Base-by-base conservation (phyloP, 2,329 filamentous ascomycete genomes). In the Coleophoma cylindrospora region DNA sequence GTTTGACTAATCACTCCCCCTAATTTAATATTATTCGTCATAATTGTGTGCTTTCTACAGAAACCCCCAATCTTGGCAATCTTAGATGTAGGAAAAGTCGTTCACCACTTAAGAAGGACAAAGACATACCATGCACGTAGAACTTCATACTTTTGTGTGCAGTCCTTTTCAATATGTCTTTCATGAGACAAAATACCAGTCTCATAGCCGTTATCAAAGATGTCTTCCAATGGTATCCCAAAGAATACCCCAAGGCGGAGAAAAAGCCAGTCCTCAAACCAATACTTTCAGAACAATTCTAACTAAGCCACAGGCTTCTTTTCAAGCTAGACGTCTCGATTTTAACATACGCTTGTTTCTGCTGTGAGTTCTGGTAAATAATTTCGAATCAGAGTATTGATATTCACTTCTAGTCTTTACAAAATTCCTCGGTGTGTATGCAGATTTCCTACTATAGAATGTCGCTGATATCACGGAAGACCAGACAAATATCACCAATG, bases 241-340 rank as follows among this genome's bases (percentile, higher is more conserved):
- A 58, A 27, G 58, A 66, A 38, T 66, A 67, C 53, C 57, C 56
- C 37, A 58, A 58, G 6, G 66, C 69, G 44, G 71, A 74, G 52
- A 62, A 69, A 3, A 61, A 56, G 12, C 71, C 72, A 34, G 55
- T 74, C 8, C 67, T 71, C 57, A 10, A 33, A 15, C 13, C 9
- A 44, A 7, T 8, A 44, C 12, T n/a, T 9, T 21, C n/a, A 9
- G 12, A 12, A 11, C 4, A 27, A 32, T 12, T 12, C 22, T 27
- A 12, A 27, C n/a, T 11, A 12, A 15, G 13, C 7, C 19, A 44
- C 5, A 44, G 41, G 32, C 41, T 44, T 32, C 22, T 44, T 12
- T 44, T 44, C 22, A 74, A 73, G 55, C 58, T 74, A 1, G 71
- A 74, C 38, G 65, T 64, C 7, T 62, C 68, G 2, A 61, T 74